Base-by-base conservation (phyloP, 2,329 filamentous ascomycete species). In the Pseudovirgaria hyperparasitica region DNA sequence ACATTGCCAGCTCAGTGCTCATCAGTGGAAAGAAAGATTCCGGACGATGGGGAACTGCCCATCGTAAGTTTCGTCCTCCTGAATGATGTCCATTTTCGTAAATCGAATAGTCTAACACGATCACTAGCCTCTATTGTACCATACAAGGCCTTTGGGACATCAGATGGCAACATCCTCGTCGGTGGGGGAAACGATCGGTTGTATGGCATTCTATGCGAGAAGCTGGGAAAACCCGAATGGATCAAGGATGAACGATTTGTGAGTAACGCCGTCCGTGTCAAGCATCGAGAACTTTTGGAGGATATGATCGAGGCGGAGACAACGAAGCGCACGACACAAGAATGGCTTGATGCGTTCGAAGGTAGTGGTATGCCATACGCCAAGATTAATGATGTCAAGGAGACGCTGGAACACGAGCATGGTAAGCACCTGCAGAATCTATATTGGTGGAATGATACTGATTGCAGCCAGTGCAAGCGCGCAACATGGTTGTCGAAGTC, bases 311-410 rank as follows among this genome's bases (percentile, higher is more conserved):
- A 93, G 47, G 60, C 60, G 2, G 65, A 82, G 23, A 92, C 82
- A 1, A 60, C 58, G 28, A 72, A 73, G 28, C 84, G 76, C 58
- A 92, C 82, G 4, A 98, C 90, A 0, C 60, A 76, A 38, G 76
- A 94, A 48, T 96, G 90, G 87, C 63, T 96, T 4, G 70, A 77
- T 2, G 61, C 86, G 1, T 76, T 94, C 23, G 84, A 94, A 43
- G 85, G 82, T n/a, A 80, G 71, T 32, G 90, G 90, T 5, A 76
- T 98, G 76, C 90, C 90, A 0, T 98, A 90, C 43, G 81, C 87
- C 1, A 84, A 87, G 1, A 80, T 98, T 41, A 98, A 96, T 47
- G 87, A 98, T 46, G 74, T 98, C 6, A 79, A 90, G 52, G 70
- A 66, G 12, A 82, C 90, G 0, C 60, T 98, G 27, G 76, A 79